Percentiles rank a stretch among this genome's conserved stretches.
Conservation (phyloP, 148 eudicot species). For the Simmondsia chinensis region DNA sequence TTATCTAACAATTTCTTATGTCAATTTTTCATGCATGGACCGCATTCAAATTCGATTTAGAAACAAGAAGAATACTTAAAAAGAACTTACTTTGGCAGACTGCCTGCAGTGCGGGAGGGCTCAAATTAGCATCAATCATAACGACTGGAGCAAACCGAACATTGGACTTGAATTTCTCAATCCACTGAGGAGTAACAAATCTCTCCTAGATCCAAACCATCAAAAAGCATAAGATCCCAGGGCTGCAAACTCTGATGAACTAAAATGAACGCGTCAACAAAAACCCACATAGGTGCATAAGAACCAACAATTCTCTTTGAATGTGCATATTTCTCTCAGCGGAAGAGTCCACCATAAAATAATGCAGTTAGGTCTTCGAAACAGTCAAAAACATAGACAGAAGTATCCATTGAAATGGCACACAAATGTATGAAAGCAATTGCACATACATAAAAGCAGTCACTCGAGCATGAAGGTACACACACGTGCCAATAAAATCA, state of each 20-base stretch:
- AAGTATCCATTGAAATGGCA: no score
- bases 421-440: no score
- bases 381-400: no score
- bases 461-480: no score
- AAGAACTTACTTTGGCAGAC: conserved; percentile 53
- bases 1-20: background rate
- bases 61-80: background rate
- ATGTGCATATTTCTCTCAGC: no score
- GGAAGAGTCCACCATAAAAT: no score
- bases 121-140: conserved; percentile 96
- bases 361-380: no score
- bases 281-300: background rate
- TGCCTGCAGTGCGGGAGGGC: conserved; percentile 44
- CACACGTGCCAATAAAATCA: no score
- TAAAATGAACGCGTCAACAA: background rate
- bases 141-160: conserved; percentile 52
- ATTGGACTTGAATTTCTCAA: conserved; percentile 34
- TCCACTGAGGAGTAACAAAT: conserved; percentile 71
- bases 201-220: conserved; percentile 42
- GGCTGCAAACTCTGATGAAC: background rate
- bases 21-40: no score
- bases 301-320: no score
- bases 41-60: background rate
- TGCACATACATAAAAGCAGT: no score
- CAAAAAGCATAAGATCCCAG: conserved; percentile 4